Percentiles rank a stretch among this genome's conserved stretches.
Conservation (phyloP, 768 basidiomycete genomes). For the Amanita rimosa region DNA sequence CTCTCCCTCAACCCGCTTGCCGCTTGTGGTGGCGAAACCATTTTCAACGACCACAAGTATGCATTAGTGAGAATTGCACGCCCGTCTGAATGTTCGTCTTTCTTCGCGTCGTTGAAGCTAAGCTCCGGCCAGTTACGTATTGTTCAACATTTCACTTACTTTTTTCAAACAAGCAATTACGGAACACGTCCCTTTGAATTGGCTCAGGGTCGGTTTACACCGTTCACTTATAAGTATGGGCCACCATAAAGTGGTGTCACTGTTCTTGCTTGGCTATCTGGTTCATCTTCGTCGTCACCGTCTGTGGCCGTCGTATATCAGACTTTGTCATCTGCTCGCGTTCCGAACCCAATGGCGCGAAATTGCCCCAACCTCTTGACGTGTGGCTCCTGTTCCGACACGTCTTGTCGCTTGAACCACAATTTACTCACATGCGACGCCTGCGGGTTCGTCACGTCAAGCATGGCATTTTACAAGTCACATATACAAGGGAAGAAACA, state of each 20-base stretch:
- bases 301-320: not conserved
- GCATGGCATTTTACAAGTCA: constrained; percentile 8
- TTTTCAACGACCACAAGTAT: too few species aligned
- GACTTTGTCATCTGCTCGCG: not conserved
- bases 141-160: not conserved
- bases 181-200: not conserved
- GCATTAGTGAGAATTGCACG: too few species aligned
- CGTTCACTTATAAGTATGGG: not conserved
- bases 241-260: not conserved
- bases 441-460: constrained; percentile 12
- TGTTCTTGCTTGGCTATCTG: not conserved
- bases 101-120: not conserved
- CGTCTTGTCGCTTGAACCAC: constrained; percentile 8
- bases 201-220: not conserved
- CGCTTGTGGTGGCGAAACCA: too few species aligned
- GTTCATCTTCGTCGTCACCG: too few species aligned
- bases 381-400: constrained; percentile 11
- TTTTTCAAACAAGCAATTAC: not conserved
- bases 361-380: constrained; percentile 11
- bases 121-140: not conserved
- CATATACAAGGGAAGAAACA: constrained; percentile 11
- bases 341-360: not conserved
- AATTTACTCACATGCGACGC: constrained; percentile 12
- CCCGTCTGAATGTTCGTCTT: too few species aligned
- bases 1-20: too few species aligned